phyloP scores from a whole-genome alignment of 148 eudicot species.

The Arbutus unedo region DNA sequence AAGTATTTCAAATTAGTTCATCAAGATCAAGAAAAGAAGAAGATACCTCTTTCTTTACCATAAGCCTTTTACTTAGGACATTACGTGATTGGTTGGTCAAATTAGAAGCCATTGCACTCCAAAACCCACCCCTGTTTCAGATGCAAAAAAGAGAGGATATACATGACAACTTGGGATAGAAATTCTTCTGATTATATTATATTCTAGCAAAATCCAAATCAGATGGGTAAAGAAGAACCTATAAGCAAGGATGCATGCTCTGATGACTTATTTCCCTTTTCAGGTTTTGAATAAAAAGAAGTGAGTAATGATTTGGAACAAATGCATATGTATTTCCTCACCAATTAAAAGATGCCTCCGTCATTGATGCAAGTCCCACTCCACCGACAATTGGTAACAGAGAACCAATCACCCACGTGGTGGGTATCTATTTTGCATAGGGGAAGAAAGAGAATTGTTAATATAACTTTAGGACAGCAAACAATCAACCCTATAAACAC shows the following conservation, averaged over 20 bases:
- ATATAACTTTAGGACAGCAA: not conserved
- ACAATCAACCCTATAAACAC: not conserved
- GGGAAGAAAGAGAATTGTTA: not conserved
- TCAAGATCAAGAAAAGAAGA: not conserved
- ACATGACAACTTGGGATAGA: conserved; percentile 6
- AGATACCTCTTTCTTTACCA: conserved; percentile 85
- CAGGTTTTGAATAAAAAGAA: not conserved
- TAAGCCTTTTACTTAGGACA: conserved; percentile 91
- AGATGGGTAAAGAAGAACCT: not conserved
- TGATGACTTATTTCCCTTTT: not conserved
- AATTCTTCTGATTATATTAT: not conserved
- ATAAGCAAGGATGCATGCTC: not conserved
- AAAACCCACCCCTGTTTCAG: conserved; percentile 82
- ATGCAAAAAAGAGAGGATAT: conserved; percentile 11
- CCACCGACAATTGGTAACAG: conserved; percentile 94
- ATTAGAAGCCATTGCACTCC: conserved; percentile 98
- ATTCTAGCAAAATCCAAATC: not conserved
- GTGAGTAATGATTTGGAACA: not conserved
- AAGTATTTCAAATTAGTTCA: not conserved
- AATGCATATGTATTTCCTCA: conserved; percentile 32
- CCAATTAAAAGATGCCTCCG: conserved; percentile 97
- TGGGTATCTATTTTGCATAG: conserved; percentile 51
- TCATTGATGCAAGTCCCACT: conserved; percentile 84
- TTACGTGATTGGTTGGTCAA: conserved; percentile 86
- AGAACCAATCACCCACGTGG: conserved; percentile 76